Conservation (phyloP, 306 rosid species). For the Sphenostylis stenocarpa region DNA sequence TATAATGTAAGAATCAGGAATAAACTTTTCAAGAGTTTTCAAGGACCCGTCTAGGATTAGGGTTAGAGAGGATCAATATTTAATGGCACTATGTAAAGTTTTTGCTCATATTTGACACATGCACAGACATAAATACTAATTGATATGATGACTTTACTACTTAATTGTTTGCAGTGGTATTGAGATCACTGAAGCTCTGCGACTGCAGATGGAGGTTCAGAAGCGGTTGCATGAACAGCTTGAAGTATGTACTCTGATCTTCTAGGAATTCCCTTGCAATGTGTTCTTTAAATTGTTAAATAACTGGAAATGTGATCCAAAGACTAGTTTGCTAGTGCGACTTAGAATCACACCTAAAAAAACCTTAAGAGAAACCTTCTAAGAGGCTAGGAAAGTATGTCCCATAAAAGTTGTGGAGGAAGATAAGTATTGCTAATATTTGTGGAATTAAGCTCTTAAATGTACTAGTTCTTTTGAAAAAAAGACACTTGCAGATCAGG, state of each 20-base stretch:
- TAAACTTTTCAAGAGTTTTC: background rate
- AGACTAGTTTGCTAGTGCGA: constrained; percentile 1
- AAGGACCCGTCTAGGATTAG: constrained; percentile 23
- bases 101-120: constrained; percentile 16
- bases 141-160: constrained; percentile 29
- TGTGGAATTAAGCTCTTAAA: background rate
- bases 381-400: background rate
- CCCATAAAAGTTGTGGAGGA: background rate
- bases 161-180: constrained; percentile 64
- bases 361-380: background rate
- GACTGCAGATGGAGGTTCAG: constrained; percentile 99
- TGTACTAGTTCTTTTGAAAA: background rate
- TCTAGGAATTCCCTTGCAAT: constrained; percentile 25
- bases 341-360: background rate
- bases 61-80: constrained; percentile 15
- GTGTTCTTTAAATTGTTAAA: constrained; percentile 21
- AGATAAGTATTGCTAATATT: constrained; percentile 10
- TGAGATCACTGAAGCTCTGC: constrained; percentile 94
- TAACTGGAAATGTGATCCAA: constrained; percentile 23
- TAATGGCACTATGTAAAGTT: background rate
- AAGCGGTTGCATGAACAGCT: constrained; percentile 96
- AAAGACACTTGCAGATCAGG: constrained; percentile 9
- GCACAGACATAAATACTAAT: constrained; percentile 3
- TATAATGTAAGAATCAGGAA: constrained; percentile 9
- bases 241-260: constrained; percentile 60